A percentile compares a stretch with the other conserved stretches of the same genome.
Evolutionary conservation across 108 stramenopile species (phyloP).

Genomic region (Pseudonitzschia multistriata): DNA sequence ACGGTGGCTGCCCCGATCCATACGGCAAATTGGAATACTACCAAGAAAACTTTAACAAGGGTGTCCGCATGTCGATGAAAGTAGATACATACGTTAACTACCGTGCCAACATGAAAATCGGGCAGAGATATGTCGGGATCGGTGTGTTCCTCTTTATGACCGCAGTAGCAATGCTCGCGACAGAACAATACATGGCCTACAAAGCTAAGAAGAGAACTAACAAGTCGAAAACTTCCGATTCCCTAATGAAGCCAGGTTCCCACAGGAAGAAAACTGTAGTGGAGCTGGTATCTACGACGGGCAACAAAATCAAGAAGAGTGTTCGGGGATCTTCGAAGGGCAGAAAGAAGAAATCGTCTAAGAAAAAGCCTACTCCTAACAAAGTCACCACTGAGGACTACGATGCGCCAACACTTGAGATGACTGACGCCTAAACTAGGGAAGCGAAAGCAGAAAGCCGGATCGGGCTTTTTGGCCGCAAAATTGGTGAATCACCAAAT

Average conservation of each 20-base stretch:
- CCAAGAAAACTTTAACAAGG: conserved; percentile 37
- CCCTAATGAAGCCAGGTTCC: neutral
- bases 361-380: no score
- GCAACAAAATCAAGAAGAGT: neutral
- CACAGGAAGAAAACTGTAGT: neutral
- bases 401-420: no score
- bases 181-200: conserved; percentile 10
- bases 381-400: no score
- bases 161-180: neutral
- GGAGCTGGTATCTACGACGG: neutral
- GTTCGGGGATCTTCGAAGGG: neutral
- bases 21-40: conserved; percentile 38
- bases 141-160: conserved; percentile 8
- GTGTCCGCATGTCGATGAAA: conserved; percentile 23
- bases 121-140: conserved; percentile 11
- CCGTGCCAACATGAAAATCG: conserved; percentile 15
- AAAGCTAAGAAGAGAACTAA: neutral
- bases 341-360: neutral
- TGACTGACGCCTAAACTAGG: no score
- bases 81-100: conserved; percentile 17
- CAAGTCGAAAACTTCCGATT: neutral
- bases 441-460: no score
- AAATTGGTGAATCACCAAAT: no score
- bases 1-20: conserved; percentile 55
- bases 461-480: no score